phyloP scores from a whole-genome alignment of 768 basidiomycete species.

The Cyclocybe cylindracea region DNA sequence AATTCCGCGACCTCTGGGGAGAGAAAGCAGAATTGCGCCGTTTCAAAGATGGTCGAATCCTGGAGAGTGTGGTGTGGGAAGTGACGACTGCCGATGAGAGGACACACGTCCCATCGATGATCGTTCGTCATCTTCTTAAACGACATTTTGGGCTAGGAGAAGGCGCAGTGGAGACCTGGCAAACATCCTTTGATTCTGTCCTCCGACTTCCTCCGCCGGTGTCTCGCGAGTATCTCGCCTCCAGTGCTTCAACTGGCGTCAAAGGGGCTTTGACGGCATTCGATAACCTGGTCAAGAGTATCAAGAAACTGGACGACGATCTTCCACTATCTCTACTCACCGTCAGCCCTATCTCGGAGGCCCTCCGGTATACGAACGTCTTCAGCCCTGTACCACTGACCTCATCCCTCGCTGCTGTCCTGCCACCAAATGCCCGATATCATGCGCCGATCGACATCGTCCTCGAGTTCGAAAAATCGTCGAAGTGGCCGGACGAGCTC shows the following conservation, averaged over 20 bases:
- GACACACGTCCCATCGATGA: conserved; percentile 69
- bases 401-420: conserved; percentile 43
- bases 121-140: conserved; percentile 73
- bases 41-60: conserved; percentile 94
- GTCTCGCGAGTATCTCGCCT: conserved; percentile 41
- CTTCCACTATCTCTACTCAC: conserved; percentile 79
- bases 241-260: conserved; percentile 54
- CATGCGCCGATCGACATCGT: conserved; percentile 71
- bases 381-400: conserved; percentile 82
- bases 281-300: conserved; percentile 69
- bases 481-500: conserved; percentile 94
- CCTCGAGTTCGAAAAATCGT: conserved; percentile 90
- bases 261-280: conserved; percentile 79
- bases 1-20: conserved; percentile 90
- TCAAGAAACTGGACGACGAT: conserved; percentile 72
- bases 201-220: conserved; percentile 61
- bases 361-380: conserved; percentile 80
- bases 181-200: conserved; percentile 55
- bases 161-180: conserved; percentile 57
- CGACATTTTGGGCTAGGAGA: conserved; percentile 72
- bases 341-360: conserved; percentile 71
- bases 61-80: conserved; percentile 97
- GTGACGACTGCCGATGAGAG: conserved; percentile 80
- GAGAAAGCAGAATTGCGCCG: conserved; percentile 87
- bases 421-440: conserved; percentile 65